These are phyloP conservation scores for Cryphonectria parasitica DNA, from an alignment of 2,329 filamentous ascomycete genomes.

Conservation along the genomic window DNA sequence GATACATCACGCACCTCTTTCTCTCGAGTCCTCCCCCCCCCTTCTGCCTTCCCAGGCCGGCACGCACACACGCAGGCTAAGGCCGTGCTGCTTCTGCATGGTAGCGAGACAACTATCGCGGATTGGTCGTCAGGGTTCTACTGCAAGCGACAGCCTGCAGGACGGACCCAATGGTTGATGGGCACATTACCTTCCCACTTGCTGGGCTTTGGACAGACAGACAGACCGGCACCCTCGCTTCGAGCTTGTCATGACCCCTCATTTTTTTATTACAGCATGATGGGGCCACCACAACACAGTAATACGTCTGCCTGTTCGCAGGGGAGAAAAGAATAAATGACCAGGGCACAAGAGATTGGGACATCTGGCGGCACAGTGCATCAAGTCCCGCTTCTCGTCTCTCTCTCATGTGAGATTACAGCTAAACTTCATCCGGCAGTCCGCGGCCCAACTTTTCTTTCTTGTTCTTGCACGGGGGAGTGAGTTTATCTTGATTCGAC, in stretches of 20 bases:
- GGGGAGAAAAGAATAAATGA: not conserved
- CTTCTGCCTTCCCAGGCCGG: not conserved
- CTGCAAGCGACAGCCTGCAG: not conserved
- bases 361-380: slow-evolving; percentile 14
- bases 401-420: not conserved
- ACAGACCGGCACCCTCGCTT: not conserved
- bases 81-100: not conserved
- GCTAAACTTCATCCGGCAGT: slow-evolving; percentile 22
- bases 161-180: not conserved
- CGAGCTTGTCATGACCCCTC: not conserved
- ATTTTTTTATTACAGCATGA: not conserved
- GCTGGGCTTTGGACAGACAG: not conserved
- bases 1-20: slow-evolving; percentile 16
- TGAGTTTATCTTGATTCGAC: slow-evolving; percentile 11
- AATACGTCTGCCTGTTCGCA: not conserved
- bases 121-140: not conserved
- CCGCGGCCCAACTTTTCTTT: slow-evolving; percentile 14
- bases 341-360: not conserved
- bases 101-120: not conserved
- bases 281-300: not conserved
- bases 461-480: slow-evolving; percentile 11
- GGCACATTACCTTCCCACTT: not conserved
- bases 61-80: not conserved
- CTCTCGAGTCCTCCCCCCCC: not conserved
- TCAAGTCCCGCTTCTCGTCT: not conserved